Conservation (phyloP, 805 yeast genomes). For the Wickerhamiella occidentalis region DNA sequence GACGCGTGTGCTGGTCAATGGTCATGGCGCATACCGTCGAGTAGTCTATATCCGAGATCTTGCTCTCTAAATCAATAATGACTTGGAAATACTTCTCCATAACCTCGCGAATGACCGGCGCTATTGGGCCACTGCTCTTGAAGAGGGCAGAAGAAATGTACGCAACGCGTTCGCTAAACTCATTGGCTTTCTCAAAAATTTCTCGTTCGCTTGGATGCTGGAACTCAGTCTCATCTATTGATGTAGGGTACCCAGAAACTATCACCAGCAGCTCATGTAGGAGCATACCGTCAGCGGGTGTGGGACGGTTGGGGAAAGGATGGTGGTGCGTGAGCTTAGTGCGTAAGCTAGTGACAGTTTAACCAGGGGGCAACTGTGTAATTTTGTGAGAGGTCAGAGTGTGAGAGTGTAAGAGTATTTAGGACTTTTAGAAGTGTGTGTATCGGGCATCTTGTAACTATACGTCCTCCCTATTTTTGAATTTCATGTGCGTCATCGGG, state of each 20-base stretch:
- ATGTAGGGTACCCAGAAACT: constrained; percentile 8
- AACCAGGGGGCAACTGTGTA: too few relatives aligned
- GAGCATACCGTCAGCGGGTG: constrained; percentile 7
- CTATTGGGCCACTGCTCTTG: neutral
- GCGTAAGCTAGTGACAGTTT: too few relatives aligned
- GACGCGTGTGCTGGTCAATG: constrained; percentile 10
- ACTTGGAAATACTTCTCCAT: neutral
- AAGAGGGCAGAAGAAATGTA: neutral
- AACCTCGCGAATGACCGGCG: neutral
- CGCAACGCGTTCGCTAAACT: constrained; percentile 11
- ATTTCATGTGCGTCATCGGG: too few relatives aligned
- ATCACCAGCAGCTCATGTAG: constrained; percentile 6
- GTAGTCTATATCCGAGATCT: neutral
- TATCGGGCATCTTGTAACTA: too few relatives aligned
- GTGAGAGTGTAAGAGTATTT: too few relatives aligned
- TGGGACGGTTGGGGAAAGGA: too few relatives aligned
- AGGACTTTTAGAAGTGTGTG: too few relatives aligned
- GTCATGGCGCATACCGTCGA: constrained; percentile 6
- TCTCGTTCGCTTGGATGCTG: constrained; percentile 14
- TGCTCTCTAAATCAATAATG: neutral
- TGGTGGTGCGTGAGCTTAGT: too few relatives aligned
- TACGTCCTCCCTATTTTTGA: too few relatives aligned
- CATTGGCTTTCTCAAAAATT: constrained; percentile 7
- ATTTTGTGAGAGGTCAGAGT: too few relatives aligned
- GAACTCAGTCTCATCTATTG: neutral